Evolutionary conservation across 2,329 filamentous ascomycete genomes (phyloP), one percentile per base, ranked within the genome.

Genomic region (Aspergillus alliaceus): DNA sequence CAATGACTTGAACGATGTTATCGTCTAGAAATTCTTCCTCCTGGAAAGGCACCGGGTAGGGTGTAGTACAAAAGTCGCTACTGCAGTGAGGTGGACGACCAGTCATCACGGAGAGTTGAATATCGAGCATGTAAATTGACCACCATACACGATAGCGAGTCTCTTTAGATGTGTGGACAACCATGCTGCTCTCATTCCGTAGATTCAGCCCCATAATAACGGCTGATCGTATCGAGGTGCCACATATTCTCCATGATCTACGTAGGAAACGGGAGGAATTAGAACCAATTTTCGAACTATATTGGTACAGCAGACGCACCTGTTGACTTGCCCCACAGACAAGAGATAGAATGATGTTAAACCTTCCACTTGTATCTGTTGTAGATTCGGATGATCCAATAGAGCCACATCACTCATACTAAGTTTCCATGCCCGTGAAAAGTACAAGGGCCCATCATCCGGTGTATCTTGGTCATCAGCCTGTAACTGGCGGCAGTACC

Each of bases 131-230:
- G 40, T 76, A 75, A 2, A 79, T 58, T 15, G 76, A 72, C 74
- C 76, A 79, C 77, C 77, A 80, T 6, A 78, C 70, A 15, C 75
- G 69, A 58, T 77, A 77, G 15, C 76, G 72, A 49, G 71, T 71
- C 61, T 78, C 76, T 56, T 75, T 77, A 6, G 75, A 74, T 6
- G 66, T 60, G 51, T 73, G 67, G 5, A 66, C 63, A 31, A 78
- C 63, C 18, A 64, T 66, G 15, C 61, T 67, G 42, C 71, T 77
- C 47, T 75, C 73, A 54, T 73, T 79, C 32, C 72, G 72, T 51
- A 80, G 65, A 51, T 79, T 77, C 37, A 80, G 63, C 2, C 76
- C 77, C 67, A 80, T 69, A 0, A 75, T 69, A 48, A 72, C 66
- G 4, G 77, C 75, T 25, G 72, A 75, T 53, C 76, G 73, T 52